Base-by-base conservation (phyloP, 1,284 basidiomycete species). In the Heterobasidion occidentale region DNA sequence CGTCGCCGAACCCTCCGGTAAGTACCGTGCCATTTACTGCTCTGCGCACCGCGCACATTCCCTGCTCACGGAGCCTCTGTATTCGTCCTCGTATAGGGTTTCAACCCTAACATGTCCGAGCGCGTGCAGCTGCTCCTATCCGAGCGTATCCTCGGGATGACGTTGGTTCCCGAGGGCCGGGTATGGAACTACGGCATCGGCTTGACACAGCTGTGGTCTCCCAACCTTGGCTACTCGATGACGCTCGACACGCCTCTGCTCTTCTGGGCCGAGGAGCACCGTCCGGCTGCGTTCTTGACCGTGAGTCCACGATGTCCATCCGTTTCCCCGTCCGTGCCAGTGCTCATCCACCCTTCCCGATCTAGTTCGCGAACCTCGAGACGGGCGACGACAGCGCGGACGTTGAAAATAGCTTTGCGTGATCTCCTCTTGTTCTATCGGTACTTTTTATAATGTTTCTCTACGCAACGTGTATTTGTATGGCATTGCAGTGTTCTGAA, bases 21-120 rank as follows among this genome's bases (percentile, higher is more conserved):
- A 64, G 77, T 70, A 19, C 42, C 20, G 15, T 58, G 63, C 9
- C 11, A 27, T 27, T 38, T 11, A 6, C 20, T 15, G 38, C 36
- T 20, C 33, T 36, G 9, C 7, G 19, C 7, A 17, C 17, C 15
- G 34, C 36, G 15, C 12, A 14, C 38, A 5, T 6, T 17, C 15
- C 17, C 27, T n/a, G n/a, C 15, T 27, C 27, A 27, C 27, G 27
- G 5, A 27, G n/a, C 20, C 36, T 46, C 27, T 56, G 46, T 50
- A 27, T 27, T 27, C 27, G 27, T 20, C 12, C 6, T 42, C 17
- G 56, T 38, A 52, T 63, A 84, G 72, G 94, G 94, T 47, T 99
- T 96, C 78, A 98, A 96, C 70, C 90, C 94, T 33, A 93, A 91
- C 63, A 98, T 98, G 96, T 95, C 94, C 2, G 95, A 97, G 70